These are phyloP conservation scores for Apiotrichum veenhuisii DNA, from an alignment of 1,284 basidiomycete genomes.

Conservation along the genomic window DNA sequence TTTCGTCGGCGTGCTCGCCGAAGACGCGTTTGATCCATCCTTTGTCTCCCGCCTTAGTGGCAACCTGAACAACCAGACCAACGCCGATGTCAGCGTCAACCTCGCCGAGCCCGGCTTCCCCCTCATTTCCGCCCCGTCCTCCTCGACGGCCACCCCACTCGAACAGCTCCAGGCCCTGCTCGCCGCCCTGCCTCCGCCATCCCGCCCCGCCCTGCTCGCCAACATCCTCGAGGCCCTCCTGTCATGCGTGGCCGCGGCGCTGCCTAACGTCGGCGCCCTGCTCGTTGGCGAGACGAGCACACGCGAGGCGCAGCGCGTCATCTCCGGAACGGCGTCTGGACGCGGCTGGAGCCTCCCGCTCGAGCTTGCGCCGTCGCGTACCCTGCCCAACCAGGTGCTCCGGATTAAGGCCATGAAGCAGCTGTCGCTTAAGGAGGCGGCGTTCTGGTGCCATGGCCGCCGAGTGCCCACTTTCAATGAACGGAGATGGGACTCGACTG, in stretches of 20 bases:
- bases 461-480: slow-evolving; percentile 60
- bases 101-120: slow-evolving; percentile 28
- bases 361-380: slow-evolving; percentile 58
- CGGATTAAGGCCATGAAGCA: slow-evolving; percentile 69
- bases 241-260: slow-evolving; percentile 60
- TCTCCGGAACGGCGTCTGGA: slow-evolving; percentile 73
- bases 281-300: slow-evolving; percentile 78
- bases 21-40: slow-evolving; percentile 40
- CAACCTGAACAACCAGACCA: neutral
- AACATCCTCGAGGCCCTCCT: slow-evolving; percentile 66
- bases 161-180: slow-evolving; percentile 60
- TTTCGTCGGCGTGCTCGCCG: slow-evolving; percentile 34
- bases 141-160: slow-evolving; percentile 49
- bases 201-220: slow-evolving; percentile 64
- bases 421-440: slow-evolving; percentile 71
- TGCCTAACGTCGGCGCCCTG: slow-evolving; percentile 63
- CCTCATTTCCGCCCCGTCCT: slow-evolving; percentile 36
- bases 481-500: slow-evolving; percentile 58
- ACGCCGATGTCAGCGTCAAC: slow-evolving; percentile 14
- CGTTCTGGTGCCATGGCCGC: slow-evolving; percentile 37
- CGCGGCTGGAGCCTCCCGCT: slow-evolving; percentile 70
- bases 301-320: slow-evolving; percentile 69
- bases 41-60: slow-evolving; percentile 12
- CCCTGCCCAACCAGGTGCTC: slow-evolving; percentile 52
- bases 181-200: slow-evolving; percentile 68